These are phyloP conservation scores for Cyclotella distinguenda DNA, from an alignment of 108 stramenopile genomes.

Conservation along the genomic window DNA sequence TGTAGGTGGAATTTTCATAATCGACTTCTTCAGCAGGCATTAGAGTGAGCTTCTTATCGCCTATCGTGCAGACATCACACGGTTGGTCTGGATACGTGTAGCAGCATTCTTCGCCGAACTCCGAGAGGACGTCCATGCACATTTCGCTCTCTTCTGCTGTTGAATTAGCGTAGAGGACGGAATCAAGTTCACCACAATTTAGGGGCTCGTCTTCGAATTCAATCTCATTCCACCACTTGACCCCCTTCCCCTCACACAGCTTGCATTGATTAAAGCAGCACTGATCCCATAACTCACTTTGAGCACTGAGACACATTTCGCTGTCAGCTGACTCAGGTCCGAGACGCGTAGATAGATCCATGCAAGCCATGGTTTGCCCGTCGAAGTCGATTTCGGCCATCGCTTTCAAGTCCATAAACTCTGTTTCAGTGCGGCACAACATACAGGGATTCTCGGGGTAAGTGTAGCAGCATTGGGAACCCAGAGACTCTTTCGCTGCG, in stretches of 20 bases:
- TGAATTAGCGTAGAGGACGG: constrained; percentile 26
- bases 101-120: constrained; percentile 32
- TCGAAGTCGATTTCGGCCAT: constrained; percentile 34
- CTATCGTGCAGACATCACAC: constrained; percentile 35
- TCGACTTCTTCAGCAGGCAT: constrained; percentile 42
- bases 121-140: constrained; percentile 31
- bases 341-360: constrained; percentile 34
- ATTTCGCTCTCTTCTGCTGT: constrained; percentile 20
- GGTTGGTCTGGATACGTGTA: constrained; percentile 39
- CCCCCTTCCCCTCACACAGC: constrained; percentile 45
- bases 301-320: constrained; percentile 27
- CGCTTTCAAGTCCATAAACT: constrained; percentile 41
- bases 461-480: constrained; percentile 36
- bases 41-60: constrained; percentile 30
- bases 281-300: constrained; percentile 32
- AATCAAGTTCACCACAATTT: constrained; percentile 44
- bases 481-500: constrained; percentile 38
- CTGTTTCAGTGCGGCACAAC: constrained; percentile 45
- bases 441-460: constrained; percentile 45
- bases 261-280: constrained; percentile 48
- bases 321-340: constrained; percentile 33
- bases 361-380: constrained; percentile 36
- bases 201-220: constrained; percentile 32
- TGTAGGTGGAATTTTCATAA: constrained; percentile 32
- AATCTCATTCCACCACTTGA: constrained; percentile 47